Evolutionary conservation across 495 filamentous ascomycete species (phyloP), one percentile per base, ranked within the genome.

Genomic region (Annulohypoxylon maeteangense): DNA sequence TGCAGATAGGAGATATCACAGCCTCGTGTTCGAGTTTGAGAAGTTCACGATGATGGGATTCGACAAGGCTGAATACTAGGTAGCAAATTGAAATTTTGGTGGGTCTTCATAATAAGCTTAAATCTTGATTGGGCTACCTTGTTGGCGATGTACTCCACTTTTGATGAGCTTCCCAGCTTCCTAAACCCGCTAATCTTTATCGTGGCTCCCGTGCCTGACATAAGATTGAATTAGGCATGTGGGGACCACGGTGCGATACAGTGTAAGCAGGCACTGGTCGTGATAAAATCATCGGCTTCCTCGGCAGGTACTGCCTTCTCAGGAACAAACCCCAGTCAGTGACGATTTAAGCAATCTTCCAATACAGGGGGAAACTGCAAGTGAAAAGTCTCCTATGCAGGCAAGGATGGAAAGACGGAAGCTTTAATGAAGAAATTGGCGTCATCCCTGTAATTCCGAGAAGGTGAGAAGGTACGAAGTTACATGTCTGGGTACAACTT

Each of bases 11-110:
- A 60, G 47, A 25, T 59, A 65, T 59, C 31, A 40, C 64, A 72
- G 69, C 69, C 63, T 72, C 23, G 69, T 44, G 44, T 53, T 11
- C 40, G 44, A 42, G 62, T 27, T 58, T 42, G 32, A 62, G 25
- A 56, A 34, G 53, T 40, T 48, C 48, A 65, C 20, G 34, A 51
- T 25, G 45, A 29, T 54, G 58, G 36, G 25, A 68, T 29, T 27
- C 7, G 45, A 42, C 69, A 64, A 72, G 69, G 69, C 64, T 72
- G 69, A 68, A 58, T 34, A n/a, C n/a, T n/a, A n/a, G n/a, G n/a
- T n/a, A 23, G 20, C 18, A 22, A 38, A 63, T 18, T 40, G 1
- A 54, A 59, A 63, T 64, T 67, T 72, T 58, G 29, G 69, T 48
- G 69, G 69, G 58, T 45, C 63, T 11, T 29, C 25, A 10, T 31